phyloP scores from a whole-genome alignment of 192 early-diverging fungal species.

The Entomortierella lignicola region DNA sequence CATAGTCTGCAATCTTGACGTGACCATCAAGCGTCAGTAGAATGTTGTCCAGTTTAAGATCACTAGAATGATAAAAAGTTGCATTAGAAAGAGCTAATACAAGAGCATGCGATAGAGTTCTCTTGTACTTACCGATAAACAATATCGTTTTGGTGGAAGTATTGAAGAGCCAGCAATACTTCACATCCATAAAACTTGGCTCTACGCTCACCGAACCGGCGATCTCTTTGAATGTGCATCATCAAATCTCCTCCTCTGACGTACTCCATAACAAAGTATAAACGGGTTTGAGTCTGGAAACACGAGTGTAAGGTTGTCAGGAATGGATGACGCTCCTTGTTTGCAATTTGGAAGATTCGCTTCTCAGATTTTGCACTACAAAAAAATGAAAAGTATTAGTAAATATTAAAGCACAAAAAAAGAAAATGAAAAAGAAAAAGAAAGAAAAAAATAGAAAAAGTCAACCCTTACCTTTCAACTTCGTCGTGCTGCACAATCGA shows the following conservation, averaged over 20 bases:
- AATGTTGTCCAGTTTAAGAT: conserved; percentile 87
- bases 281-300: conserved; percentile 92
- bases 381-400: background rate
- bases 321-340: conserved; percentile 93
- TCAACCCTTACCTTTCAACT: conserved; percentile 61
- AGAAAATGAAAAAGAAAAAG: background rate
- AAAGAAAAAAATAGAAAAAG: background rate
- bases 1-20: conserved; percentile 88
- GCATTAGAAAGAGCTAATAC: background rate
- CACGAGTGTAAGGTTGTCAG: conserved; percentile 95
- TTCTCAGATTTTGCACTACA: conserved; percentile 89
- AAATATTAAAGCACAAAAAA: background rate
- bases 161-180: conserved; percentile 89
- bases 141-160: conserved; percentile 87
- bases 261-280: conserved; percentile 99
- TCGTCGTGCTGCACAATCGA: conserved; percentile 99
- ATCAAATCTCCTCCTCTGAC: conserved; percentile 97
- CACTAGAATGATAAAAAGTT: conserved; percentile 58
- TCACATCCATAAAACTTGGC: conserved; percentile 94
- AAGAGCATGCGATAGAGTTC: background rate
- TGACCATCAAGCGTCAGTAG: conserved; percentile 81
- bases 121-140: conserved; percentile 74
- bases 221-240: conserved; percentile 95
- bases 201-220: conserved; percentile 84
- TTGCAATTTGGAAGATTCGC: conserved; percentile 95